Conservation (phyloP, 2,329 filamentous ascomycete genomes). For the Aureobasidium lini region DNA sequence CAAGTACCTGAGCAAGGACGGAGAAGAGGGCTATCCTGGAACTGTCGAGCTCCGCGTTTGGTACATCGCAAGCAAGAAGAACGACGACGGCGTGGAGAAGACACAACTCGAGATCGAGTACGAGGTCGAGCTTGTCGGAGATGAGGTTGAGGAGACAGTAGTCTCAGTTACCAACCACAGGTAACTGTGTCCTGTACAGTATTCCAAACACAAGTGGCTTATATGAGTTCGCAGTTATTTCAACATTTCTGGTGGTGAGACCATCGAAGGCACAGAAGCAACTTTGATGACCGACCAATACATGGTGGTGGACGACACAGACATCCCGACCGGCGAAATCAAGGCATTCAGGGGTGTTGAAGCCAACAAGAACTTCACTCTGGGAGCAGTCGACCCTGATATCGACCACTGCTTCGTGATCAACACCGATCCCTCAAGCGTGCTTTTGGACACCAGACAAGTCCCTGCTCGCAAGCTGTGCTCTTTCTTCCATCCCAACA, state of each 20-base stretch:
- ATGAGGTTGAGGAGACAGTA: conserved; percentile 75
- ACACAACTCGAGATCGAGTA: conserved; percentile 80
- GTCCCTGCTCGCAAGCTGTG: conserved; percentile 60
- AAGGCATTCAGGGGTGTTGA: conserved; percentile 57
- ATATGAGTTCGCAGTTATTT: conserved; percentile 47
- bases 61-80: conserved; percentile 68
- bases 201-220: neutral
- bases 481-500: conserved; percentile 64
- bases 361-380: conserved; percentile 59
- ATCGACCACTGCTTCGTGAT: conserved; percentile 90
- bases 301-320: conserved; percentile 63
- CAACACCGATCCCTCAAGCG: conserved; percentile 50
- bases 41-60: conserved; percentile 69
- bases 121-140: conserved; percentile 69
- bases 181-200: conserved; percentile 24
- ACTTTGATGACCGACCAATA: conserved; percentile 55
- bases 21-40: conserved; percentile 85
- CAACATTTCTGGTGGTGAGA: conserved; percentile 55
- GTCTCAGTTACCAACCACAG: conserved; percentile 96
- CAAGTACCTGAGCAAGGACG: conserved; percentile 60
- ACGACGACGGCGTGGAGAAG: conserved; percentile 52
- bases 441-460: conserved; percentile 45
- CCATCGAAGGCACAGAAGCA: conserved; percentile 56
- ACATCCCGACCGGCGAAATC: conserved; percentile 67
- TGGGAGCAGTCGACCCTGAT: conserved; percentile 63